Percentiles rank a stretch among this genome's conserved stretches.
Conservation (phyloP, 2,329 filamentous ascomycete genomes). For the Microdochium nivale region DNA sequence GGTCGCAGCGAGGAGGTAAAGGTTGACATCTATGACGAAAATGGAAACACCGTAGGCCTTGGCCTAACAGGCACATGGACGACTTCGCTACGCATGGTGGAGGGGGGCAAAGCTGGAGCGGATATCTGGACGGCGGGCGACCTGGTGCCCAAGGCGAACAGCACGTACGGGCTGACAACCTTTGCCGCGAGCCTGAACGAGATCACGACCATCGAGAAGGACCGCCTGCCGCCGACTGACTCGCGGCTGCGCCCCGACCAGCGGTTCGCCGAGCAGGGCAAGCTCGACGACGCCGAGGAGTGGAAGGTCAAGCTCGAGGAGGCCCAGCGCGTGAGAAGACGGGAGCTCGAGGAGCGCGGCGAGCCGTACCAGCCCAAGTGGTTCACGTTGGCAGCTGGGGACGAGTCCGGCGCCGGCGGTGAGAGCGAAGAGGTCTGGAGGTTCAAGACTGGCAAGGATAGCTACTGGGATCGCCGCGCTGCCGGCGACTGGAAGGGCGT, state of each 20-base stretch:
- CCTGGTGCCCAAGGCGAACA: slow-evolving; percentile 69
- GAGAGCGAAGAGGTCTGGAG: slow-evolving; percentile 65
- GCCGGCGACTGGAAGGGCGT: slow-evolving; percentile 19
- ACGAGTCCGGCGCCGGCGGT: slow-evolving; percentile 23
- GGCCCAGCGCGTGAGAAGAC: slow-evolving; percentile 66
- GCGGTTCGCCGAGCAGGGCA: slow-evolving; percentile 71
- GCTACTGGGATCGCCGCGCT: slow-evolving; percentile 83
- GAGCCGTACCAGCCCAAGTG: slow-evolving; percentile 69
- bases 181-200: slow-evolving; percentile 88
- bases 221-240: slow-evolving; percentile 72
- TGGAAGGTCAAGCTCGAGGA: slow-evolving; percentile 82
- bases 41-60: slow-evolving; percentile 57
- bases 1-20: slow-evolving; percentile 85
- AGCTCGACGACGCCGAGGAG: slow-evolving; percentile 74
- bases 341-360: slow-evolving; percentile 66
- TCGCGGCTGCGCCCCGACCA: slow-evolving; percentile 81
- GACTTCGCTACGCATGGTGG: slow-evolving; percentile 55
- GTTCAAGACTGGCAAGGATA: slow-evolving; percentile 71
- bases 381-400: slow-evolving; percentile 71
- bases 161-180: slow-evolving; percentile 78
- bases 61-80: slow-evolving; percentile 84
- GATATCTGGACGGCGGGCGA: slow-evolving; percentile 73
- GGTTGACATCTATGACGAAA: slow-evolving; percentile 61
- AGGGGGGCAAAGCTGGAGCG: slow-evolving; percentile 50
- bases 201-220: slow-evolving; percentile 70